Evolutionary conservation across 2,329 filamentous ascomycete genomes (phyloP), one percentile per base, ranked within the genome.

Genomic region (Fusarium staphyleae): DNA sequence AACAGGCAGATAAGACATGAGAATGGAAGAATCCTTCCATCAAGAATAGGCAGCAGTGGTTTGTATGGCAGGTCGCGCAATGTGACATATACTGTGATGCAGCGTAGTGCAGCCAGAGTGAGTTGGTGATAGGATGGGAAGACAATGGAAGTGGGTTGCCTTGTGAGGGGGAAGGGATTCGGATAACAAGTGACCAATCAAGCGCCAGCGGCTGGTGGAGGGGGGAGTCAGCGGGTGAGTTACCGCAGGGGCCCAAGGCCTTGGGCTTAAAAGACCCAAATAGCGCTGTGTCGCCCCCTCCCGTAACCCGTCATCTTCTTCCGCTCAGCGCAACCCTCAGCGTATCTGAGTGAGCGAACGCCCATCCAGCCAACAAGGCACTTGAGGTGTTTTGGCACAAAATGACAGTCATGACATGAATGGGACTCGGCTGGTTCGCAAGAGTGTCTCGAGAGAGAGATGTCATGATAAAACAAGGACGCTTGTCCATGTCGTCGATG

Each of bases 251-350:
- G 59, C n/a, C n/a, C n/a, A n/a, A n/a, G n/a, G n/a, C 53, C 43
- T 70, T 66, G 71, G 69, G 66, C 75, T 80, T 81, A 81, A 82
- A 80, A 77, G 75, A 77, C 73, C 79, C 80, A 83, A 81, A 83
- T 80, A 82, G 76, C 74, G 72, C 74, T 73, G 70, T 67, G 70
- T 72, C 75, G 76, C 79, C 78, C 79, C 78, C 76, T 71, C 70
- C 70, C 56, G 41, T 48, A 69, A 63, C 56, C 62, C 60, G 64
- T 58, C 61, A 55, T 65, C 66, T 68, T 65, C 59, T 58, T 57
- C 53, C 48, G 49, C 42, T 55, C 54, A 45, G 44, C 28, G 48
- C 52, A 41, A 52, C 58, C 39, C 51, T 35, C 57, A 51, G 60
- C 16, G 30, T 24, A 8, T 13, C 28, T 30, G 28, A 30, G 28